Base-by-base conservation (phyloP, 192 early-diverging fungal genomes). In the Rhizoclosmatium sp. region DNA sequence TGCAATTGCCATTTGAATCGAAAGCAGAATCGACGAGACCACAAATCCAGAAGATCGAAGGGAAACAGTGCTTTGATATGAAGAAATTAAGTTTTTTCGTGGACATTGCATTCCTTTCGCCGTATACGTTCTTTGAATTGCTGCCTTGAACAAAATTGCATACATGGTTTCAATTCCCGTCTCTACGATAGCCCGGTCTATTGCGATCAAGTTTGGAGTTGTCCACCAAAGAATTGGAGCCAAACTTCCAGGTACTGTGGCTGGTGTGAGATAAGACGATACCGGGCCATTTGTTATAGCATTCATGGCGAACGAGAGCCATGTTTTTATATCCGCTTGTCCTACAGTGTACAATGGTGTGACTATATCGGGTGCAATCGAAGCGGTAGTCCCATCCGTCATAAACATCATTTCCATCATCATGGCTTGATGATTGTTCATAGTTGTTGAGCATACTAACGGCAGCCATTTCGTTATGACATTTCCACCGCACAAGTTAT, bases 171-270 rank as follows among this genome's bases (percentile, higher is more conserved):
- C 82, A 3, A 83, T 48, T 2, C 82, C 82, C 4, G 74, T 19
- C 21, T 48, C 59, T 2, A 83, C 45, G 7, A 73, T n/a, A 2
- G 78, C 47, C 5, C 59, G 67, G 21, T 68, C 61, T 12, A 83
- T 62, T 2, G 64, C 47, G 19, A 69, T 66, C 54, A 80, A 40
- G 42, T 83, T 77, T 16, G 78, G 54, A 7, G 78, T 42, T 4
- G 74, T 74, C 82, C 78, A 80, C 65, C 71, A 83, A 0, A 83
- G 59, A 3, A 80, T 31, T 21, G 82, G 65, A 39, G 65, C 58
- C 39, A 78, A 65, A n/a, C 65, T 66, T n/a, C 82, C 82, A 44
- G 78, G 78, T 7, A 78, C 59, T 14, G 66, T 78, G 2, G 65
- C 4, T 4, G 58, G 69, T 1, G 44, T 75, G 16, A 48, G 44